Base-by-base conservation (phyloP, 371 early-diverging fungal genomes). In the Dichotomocladium elegans region DNA sequence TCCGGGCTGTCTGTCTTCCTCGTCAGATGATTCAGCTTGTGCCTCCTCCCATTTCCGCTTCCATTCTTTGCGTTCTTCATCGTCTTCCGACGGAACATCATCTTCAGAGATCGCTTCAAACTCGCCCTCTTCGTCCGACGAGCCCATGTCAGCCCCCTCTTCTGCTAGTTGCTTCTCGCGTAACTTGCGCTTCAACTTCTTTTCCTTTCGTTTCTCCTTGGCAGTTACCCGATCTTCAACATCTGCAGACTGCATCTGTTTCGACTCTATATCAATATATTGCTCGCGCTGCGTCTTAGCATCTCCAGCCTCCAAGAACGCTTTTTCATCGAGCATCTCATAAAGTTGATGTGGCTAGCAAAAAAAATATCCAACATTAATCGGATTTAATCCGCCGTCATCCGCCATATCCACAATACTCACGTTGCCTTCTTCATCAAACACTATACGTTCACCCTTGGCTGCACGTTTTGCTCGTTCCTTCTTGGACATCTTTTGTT, bases 371-470 rank as follows among this genome's bases (percentile, higher is more conserved):
- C 19, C 37, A 9, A 37, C 35, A 4, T 17, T 14, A 55, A 26
- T 27, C 11, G 40, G 19, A n/a, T 33, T 19, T 30, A 22, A 14
- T 7, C 6, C 3, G 21, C 37, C 22, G 5, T 33, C 24, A 33
- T 28, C 25, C 31, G 41, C 31, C 3, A 29, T 48, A 25, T 19
- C 21, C 35, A 17, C 10, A 3, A 15, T 47, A 53, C 75, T 70
- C 47, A 86, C 89, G 22, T 84, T 81, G 47, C 98, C 98, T 6
- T 95, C 94, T 46, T 96, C 96, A 74, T 95, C 95, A 70, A 95
- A 97, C 42, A 93, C 60, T 15, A 92, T 26, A 65, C 87, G 88
- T 47, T 88, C 80, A 56, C 85, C 83, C 58, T 78, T 81, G 41
- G 86, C 74, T 43, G 72, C 63, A 30, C 77, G 80, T 69, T 90